Conservation (phyloP, 768 basidiomycete genomes). For the Pholiota conissans region DNA sequence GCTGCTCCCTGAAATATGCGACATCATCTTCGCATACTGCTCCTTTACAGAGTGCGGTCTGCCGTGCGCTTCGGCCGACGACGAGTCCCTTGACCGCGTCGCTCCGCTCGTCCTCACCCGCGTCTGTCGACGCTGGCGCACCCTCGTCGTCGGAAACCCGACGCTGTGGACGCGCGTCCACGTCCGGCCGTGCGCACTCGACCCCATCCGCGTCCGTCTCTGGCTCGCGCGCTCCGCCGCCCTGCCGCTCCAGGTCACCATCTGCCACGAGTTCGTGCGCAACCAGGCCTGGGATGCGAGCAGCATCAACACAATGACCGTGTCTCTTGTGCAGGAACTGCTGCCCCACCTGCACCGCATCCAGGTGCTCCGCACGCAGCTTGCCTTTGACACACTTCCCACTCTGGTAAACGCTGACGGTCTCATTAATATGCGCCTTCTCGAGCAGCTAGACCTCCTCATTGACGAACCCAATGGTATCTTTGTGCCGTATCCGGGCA, state of each 20-base stretch:
- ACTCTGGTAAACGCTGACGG: slow-evolving; percentile 10
- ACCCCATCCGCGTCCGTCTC: slow-evolving; percentile 10
- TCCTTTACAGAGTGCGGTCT: slow-evolving; percentile 11
- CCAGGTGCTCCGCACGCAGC: slow-evolving; percentile 12
- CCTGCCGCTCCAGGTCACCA: slow-evolving; percentile 18
- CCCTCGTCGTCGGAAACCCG: slow-evolving; percentile 18
- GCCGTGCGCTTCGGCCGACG: background rate
- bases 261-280: slow-evolving; percentile 10
- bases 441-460: slow-evolving; percentile 15
- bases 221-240: slow-evolving; percentile 16
- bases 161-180: slow-evolving; percentile 20
- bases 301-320: slow-evolving; percentile 2
- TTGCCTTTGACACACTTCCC: slow-evolving; percentile 14
- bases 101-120: slow-evolving; percentile 15
- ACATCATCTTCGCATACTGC: slow-evolving; percentile 20
- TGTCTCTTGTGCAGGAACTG: slow-evolving; percentile 12
- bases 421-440: slow-evolving; percentile 11
- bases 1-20: slow-evolving; percentile 20
- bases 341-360: slow-evolving; percentile 16
- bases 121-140: slow-evolving; percentile 22
- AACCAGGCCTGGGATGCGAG: slow-evolving; percentile 3
- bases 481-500: slow-evolving; percentile 5
- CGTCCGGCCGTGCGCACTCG: slow-evolving; percentile 7
- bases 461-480: slow-evolving; percentile 12
- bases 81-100: background rate